A percentile compares a stretch with the other conserved stretches of the same genome.
Evolutionary conservation across 1,284 basidiomycete genomes (phyloP).

Genomic region (Marasmius tenuissimus): DNA sequence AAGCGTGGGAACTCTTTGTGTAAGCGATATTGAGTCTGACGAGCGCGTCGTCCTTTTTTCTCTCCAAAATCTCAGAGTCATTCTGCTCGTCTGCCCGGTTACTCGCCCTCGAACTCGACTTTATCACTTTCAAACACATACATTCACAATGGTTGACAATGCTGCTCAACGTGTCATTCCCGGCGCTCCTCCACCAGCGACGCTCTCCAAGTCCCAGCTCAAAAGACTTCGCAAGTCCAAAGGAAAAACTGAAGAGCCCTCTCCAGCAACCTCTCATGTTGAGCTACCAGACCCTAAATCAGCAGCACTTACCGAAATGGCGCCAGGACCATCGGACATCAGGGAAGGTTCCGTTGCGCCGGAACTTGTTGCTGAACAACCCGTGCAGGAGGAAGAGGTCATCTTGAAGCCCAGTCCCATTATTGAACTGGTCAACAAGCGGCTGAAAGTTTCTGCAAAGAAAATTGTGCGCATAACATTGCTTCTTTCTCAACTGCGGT

Average conservation of each 20-base stretch:
- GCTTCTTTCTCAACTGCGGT: slow-evolving; percentile 10
- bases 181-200: slow-evolving; percentile 65
- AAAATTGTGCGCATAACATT: slow-evolving; percentile 68
- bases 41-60: slow-evolving; percentile 25
- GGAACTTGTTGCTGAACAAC: slow-evolving; percentile 43
- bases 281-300: slow-evolving; percentile 46
- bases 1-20: background rate
- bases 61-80: slow-evolving; percentile 21
- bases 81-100: slow-evolving; percentile 13
- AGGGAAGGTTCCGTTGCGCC: slow-evolving; percentile 49
- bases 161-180: slow-evolving; percentile 59
- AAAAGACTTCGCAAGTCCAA: slow-evolving; percentile 71
- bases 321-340: slow-evolving; percentile 46
- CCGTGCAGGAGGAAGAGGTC: slow-evolving; percentile 40
- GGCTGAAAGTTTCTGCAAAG: slow-evolving; percentile 73
- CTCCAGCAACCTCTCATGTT: slow-evolving; percentile 25
- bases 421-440: slow-evolving; percentile 76
- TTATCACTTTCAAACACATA: slow-evolving; percentile 9
- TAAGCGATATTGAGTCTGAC: slow-evolving; percentile 21
- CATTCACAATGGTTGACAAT: slow-evolving; percentile 46
- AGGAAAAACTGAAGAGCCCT: slow-evolving; percentile 37
- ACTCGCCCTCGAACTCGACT: background rate
- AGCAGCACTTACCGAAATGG: slow-evolving; percentile 49
- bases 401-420: slow-evolving; percentile 61
- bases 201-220: slow-evolving; percentile 53